These are phyloP conservation scores for Pseudopithomyces chartarum DNA, from an alignment of 2,329 filamentous ascomycete species.

Conservation along the genomic window DNA sequence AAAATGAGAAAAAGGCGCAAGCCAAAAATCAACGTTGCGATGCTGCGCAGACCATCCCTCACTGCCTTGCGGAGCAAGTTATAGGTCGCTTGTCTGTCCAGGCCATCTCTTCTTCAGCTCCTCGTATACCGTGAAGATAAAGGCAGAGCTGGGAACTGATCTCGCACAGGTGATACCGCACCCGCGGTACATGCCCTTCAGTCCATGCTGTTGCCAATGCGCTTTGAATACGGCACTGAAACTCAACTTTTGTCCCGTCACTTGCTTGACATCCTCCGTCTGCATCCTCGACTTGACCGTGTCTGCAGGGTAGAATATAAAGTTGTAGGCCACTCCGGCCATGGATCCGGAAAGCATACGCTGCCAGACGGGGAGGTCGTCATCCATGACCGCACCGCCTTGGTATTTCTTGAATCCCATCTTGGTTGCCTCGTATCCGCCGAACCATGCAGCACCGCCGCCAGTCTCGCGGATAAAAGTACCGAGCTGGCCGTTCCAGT, in stretches of 20 bases:
- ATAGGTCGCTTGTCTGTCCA: constrained; percentile 18
- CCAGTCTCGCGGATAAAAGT: constrained; percentile 94
- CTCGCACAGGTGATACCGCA: constrained; percentile 91
- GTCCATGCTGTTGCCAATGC: constrained; percentile 81
- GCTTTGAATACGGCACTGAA: constrained; percentile 74
- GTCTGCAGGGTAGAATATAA: constrained; percentile 95
- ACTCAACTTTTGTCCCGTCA: constrained; percentile 60
- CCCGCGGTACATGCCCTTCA: constrained; percentile 87
- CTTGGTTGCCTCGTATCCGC: constrained; percentile 61
- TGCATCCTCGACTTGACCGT: constrained; percentile 98
- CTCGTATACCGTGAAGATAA: constrained; percentile 97
- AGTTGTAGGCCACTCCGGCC: constrained; percentile 94
- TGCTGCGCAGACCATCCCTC: background rate
- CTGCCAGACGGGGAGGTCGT: constrained; percentile 77
- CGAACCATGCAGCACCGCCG: constrained; percentile 91
- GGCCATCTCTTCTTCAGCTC: constrained; percentile 66
- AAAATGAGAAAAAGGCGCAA: background rate
- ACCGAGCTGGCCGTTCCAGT: constrained; percentile 94
- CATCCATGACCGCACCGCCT: constrained; percentile 48
- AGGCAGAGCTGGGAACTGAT: constrained; percentile 92
- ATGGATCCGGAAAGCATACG: constrained; percentile 85
- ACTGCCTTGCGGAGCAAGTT: background rate
- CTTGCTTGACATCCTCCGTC: constrained; percentile 71
- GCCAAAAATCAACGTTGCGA: background rate
- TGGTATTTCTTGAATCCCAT: constrained; percentile 66